These are phyloP conservation scores for Mycena vitilis DNA, from an alignment of 768 basidiomycete species.

Conservation along the genomic window DNA sequence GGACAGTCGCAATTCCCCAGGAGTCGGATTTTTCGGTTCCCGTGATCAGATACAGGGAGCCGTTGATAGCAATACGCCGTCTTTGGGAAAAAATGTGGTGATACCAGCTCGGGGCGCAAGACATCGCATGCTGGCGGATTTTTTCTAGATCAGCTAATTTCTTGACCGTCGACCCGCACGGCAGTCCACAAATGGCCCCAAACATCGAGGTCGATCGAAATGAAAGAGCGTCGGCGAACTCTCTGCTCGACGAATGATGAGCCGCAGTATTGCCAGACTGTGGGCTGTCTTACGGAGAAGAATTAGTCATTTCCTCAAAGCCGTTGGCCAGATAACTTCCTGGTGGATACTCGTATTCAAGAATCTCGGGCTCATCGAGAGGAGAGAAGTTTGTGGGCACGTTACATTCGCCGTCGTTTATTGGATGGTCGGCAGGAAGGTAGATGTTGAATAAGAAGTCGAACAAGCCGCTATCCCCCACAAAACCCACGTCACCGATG, in stretches of 20 bases:
- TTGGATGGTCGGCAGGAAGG: slow-evolving; percentile 43
- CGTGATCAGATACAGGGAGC: slow-evolving; percentile 32
- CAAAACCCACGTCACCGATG: background rate
- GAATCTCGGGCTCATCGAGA: background rate
- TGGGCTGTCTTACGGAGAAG: background rate
- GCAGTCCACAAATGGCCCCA: background rate
- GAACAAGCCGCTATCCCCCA: slow-evolving; percentile 43
- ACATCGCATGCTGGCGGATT: background rate
- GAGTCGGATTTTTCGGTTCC: slow-evolving; percentile 23
- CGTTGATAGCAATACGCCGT: slow-evolving; percentile 46
- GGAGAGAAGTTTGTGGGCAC: background rate
- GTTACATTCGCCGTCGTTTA: slow-evolving; percentile 39
- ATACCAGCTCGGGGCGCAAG: background rate
- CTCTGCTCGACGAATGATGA: too few relatives aligned
- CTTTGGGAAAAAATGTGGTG: background rate
- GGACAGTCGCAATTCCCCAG: background rate
- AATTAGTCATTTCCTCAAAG: background rate
- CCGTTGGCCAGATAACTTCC: background rate
- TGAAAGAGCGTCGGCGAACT: background rate
- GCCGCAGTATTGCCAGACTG: too few relatives aligned
- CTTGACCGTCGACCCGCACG: background rate
- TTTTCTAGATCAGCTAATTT: background rate
- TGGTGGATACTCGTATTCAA: background rate
- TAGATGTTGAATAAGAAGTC: slow-evolving; percentile 54
- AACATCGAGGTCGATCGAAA: background rate